Conservation (phyloP, 73 alveolate genomes). For the Durusdinium trenchii region DNA sequence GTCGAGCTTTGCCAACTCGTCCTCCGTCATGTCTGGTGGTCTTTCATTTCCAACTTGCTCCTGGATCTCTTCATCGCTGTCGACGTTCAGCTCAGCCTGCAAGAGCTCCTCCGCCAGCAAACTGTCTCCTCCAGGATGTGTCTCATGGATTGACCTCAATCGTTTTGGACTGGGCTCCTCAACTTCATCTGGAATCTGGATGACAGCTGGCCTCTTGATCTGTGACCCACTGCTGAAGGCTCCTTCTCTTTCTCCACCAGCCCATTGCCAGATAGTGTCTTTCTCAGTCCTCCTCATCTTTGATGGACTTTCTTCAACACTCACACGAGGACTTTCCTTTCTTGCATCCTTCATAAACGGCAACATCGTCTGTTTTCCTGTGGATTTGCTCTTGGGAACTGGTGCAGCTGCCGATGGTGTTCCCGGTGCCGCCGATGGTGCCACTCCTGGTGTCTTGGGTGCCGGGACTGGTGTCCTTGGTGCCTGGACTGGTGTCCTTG, state of each 20-base stretch:
- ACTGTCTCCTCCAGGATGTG: background rate
- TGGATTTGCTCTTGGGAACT: background rate
- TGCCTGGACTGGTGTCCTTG: too few species aligned
- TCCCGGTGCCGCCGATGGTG: too few species aligned
- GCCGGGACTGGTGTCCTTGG: too few species aligned
- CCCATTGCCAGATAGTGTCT: background rate
- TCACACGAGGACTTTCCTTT: background rate
- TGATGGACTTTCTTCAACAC: background rate
- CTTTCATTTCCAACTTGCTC: background rate
- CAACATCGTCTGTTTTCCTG: background rate
- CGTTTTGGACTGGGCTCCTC: too few species aligned
- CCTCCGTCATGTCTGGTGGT: background rate
- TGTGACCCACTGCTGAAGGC: background rate
- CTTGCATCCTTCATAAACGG: background rate
- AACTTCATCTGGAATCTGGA: background rate
- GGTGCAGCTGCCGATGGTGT: background rate
- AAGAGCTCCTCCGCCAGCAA: background rate
- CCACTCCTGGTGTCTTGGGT: too few species aligned
- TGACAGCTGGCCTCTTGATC: background rate
- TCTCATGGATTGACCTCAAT: too few species aligned
- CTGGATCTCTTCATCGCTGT: background rate
- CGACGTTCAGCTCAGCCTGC: background rate
- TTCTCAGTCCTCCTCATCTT: background rate
- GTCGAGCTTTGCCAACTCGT: background rate
- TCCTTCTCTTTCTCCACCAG: background rate